These are phyloP conservation scores for Venturiaceae sp. DNA, from an alignment of 2,329 filamentous ascomycete species.

Conservation along the genomic window DNA sequence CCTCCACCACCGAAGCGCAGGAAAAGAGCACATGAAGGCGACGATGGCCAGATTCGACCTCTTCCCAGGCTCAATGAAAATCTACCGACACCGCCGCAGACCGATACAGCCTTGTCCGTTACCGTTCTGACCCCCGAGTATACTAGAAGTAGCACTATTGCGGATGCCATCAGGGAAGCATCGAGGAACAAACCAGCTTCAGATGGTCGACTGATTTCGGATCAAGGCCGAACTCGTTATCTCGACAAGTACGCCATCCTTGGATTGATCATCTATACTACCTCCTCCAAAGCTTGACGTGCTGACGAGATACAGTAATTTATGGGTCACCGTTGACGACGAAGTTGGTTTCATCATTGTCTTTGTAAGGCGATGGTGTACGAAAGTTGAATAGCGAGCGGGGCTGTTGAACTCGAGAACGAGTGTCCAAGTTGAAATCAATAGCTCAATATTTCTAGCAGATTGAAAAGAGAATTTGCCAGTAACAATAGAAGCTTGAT, in stretches of 20 bases:
- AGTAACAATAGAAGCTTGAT: too few relatives aligned
- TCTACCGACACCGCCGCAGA: slow-evolving; percentile 17
- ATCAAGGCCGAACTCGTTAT: slow-evolving; percentile 2
- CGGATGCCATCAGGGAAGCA: neutral
- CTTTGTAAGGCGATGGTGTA: too few relatives aligned
- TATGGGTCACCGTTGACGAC: slow-evolving; percentile 1
- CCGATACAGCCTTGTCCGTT: neutral
- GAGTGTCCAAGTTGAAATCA: too few relatives aligned
- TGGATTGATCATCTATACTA: neutral
- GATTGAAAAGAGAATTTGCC: too few relatives aligned
- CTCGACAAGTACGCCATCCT: neutral
- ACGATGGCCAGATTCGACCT: slow-evolving; percentile 21
- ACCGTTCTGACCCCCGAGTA: neutral
- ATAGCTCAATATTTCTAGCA: too few relatives aligned
- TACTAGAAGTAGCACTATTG: neutral
- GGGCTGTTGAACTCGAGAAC: too few relatives aligned
- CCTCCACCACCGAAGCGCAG: slow-evolving; percentile 30
- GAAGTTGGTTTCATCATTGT: neutral
- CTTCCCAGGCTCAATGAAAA: slow-evolving; percentile 30
- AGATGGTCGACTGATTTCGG: neutral
- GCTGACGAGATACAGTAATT: neutral
- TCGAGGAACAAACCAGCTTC: neutral
- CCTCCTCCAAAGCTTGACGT: neutral
- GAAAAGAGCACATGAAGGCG: slow-evolving; percentile 16
- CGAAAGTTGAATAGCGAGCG: too few relatives aligned